Evolutionary conservation across 257 asterid genomes (phyloP).

Genomic region (Scutellaria galericulata): DNA sequence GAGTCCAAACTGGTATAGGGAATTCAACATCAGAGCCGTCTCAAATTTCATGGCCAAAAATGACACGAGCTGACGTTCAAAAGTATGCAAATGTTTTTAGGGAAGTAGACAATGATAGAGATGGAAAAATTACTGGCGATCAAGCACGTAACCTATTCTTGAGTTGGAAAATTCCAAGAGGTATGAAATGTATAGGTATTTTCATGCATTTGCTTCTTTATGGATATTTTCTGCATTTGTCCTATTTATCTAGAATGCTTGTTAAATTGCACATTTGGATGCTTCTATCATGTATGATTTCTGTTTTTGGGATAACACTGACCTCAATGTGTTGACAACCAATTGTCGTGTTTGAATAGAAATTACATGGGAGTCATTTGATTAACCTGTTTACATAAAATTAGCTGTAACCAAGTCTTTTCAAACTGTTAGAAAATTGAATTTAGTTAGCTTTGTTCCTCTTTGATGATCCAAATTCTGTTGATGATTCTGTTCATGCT

Average conservation of each 20-base stretch:
- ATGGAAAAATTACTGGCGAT: constrained; percentile 86
- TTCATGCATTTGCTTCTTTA: constrained; percentile 11
- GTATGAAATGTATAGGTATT: constrained; percentile 40
- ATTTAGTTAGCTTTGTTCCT: constrained; percentile 3
- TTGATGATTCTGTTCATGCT: constrained; percentile 26
- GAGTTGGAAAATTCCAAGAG: constrained; percentile 96
- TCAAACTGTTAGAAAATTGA: constrained; percentile 16
- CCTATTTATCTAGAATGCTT: constrained; percentile 24
- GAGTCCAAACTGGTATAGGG: constrained; percentile 50
- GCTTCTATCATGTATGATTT: constrained; percentile 4
- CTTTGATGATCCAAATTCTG: background rate
- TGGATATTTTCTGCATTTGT: constrained; percentile 4
- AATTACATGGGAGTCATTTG: background rate
- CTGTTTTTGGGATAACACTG: constrained; percentile 20
- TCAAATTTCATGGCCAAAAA: constrained; percentile 89
- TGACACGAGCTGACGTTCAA: constrained; percentile 93
- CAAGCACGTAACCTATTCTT: constrained; percentile 91
- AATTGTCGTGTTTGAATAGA: background rate
- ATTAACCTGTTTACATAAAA: constrained; percentile 18
- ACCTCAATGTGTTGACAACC: background rate
- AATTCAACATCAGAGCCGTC: constrained; percentile 60
- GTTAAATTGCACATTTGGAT: constrained; percentile 14
- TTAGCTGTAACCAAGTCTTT: constrained; percentile 13
- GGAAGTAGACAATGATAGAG: constrained; percentile 91
- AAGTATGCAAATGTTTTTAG: constrained; percentile 86